phyloP scores from a whole-genome alignment of 306 rosid species.

The Sindora glabra region DNA sequence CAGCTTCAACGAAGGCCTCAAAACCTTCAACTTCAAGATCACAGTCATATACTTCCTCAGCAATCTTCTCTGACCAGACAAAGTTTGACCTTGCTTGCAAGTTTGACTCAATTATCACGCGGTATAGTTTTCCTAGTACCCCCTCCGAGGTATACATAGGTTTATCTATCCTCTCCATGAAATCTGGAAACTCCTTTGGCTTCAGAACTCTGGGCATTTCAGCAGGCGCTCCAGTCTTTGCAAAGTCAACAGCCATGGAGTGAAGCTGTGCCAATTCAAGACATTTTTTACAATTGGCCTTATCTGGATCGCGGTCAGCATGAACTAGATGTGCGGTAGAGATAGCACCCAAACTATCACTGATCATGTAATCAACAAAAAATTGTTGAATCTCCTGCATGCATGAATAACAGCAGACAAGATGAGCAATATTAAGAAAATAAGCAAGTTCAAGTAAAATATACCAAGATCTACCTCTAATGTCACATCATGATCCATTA shows the following conservation, averaged over 20 bases:
- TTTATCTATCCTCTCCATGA: constrained; percentile 77
- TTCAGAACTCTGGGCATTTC: constrained; percentile 72
- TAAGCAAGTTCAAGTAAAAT: neutral
- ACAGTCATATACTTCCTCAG: constrained; percentile 45
- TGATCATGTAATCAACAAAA: constrained; percentile 90
- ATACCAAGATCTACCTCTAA: constrained; percentile 48
- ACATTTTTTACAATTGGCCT: constrained; percentile 65
- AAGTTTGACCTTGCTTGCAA: constrained; percentile 22
- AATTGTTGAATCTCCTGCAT: constrained; percentile 81
- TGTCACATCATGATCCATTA: constrained; percentile 74
- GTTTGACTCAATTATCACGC: constrained; percentile 28
- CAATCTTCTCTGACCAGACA: constrained; percentile 42
- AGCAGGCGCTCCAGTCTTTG: constrained; percentile 94
- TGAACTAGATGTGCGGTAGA: constrained; percentile 90
- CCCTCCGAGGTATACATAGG: constrained; percentile 67
- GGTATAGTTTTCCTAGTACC: constrained; percentile 71
- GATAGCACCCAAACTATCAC: constrained; percentile 87
- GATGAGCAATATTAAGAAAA: neutral
- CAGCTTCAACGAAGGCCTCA: constrained; percentile 44
- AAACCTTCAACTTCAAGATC: constrained; percentile 65
- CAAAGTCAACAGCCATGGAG: constrained; percentile 97
- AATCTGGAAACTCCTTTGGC: constrained; percentile 80
- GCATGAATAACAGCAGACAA: constrained; percentile 10
- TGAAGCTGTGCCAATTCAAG: constrained; percentile 72
- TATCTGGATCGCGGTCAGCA: constrained; percentile 70